A percentile compares a stretch with the other conserved stretches of the same genome.
phyloP scores from a whole-genome alignment of 2,329 filamentous ascomycete genomes.

The Aspergillus clavatus region DNA sequence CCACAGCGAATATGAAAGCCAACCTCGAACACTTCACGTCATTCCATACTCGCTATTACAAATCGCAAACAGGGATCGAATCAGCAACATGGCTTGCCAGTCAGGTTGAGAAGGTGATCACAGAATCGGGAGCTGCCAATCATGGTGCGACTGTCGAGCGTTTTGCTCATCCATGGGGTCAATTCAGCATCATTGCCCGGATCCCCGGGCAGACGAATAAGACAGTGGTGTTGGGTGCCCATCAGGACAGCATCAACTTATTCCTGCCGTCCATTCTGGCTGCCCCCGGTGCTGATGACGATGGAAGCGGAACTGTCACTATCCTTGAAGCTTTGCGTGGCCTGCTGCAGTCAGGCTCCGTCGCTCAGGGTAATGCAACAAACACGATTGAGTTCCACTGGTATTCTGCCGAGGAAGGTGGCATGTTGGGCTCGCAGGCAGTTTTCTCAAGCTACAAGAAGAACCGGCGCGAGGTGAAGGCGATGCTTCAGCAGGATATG shows the following conservation, averaged over 20 bases:
- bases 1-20: conserved; percentile 68
- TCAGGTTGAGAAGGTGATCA: conserved; percentile 68
- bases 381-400: conserved; percentile 97
- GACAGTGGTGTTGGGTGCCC: conserved; percentile 83
- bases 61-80: conserved; percentile 62
- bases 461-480: conserved; percentile 70
- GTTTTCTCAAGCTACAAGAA: conserved; percentile 80
- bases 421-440: conserved; percentile 80
- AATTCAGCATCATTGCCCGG: conserved; percentile 84
- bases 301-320: conserved; percentile 87
- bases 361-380: conserved; percentile 64
- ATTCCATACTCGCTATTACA: conserved; percentile 57
- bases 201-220: conserved; percentile 81
- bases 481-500: conserved; percentile 99
- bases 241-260: conserved; percentile 93
- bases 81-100: conserved; percentile 82
- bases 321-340: conserved; percentile 87
- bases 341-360: conserved; percentile 66
- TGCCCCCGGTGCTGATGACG: conserved; percentile 91
- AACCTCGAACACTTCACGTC: conserved; percentile 68
- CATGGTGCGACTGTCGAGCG: conserved; percentile 63
- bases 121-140: conserved; percentile 63
- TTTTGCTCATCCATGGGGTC: conserved; percentile 81
- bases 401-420: conserved; percentile 88
- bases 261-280: conserved; percentile 78